These are phyloP conservation scores for Ballota nigra DNA, from an alignment of 257 asterid species.

Conservation along the genomic window DNA sequence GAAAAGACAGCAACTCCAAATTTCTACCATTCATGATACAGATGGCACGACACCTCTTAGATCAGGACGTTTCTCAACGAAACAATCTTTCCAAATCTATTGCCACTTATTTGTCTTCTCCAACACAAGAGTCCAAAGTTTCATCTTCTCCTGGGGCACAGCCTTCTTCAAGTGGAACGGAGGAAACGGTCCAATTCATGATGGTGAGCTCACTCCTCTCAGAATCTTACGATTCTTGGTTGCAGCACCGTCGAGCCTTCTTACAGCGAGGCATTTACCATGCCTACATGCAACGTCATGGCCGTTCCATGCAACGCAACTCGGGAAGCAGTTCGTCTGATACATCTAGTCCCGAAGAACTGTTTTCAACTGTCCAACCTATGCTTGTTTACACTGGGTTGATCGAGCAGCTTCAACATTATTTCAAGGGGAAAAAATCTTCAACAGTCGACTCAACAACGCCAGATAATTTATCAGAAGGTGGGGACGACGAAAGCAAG, in stretches of 20 bases:
- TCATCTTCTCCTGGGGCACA: conserved; percentile 49
- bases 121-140: conserved; percentile 53
- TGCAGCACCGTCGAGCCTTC: conserved; percentile 75
- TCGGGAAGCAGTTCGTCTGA: conserved; percentile 37
- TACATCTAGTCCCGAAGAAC: conserved; percentile 35
- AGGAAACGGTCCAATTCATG: conserved; percentile 97
- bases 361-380: conserved; percentile 67
- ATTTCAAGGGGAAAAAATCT: conserved; percentile 64
- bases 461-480: conserved; percentile 33
- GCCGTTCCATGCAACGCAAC: conserved; percentile 47
- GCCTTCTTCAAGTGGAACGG: conserved; percentile 70
- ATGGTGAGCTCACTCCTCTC: conserved; percentile 93
- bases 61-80: conserved; percentile 79
- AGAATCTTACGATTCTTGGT: conserved; percentile 91
- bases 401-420: conserved; percentile 89
- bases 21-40: conserved; percentile 90
- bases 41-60: conserved; percentile 88
- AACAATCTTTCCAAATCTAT: conserved; percentile 65
- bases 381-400: conserved; percentile 93
- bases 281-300: conserved; percentile 87
- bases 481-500: conserved; percentile 51
- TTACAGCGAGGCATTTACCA: conserved; percentile 89
- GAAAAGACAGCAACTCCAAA: conserved; percentile 89
- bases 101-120: conserved; percentile 58
- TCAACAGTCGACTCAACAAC: conserved; percentile 21